Percentiles rank a stretch among this genome's conserved stretches.
phyloP scores from a whole-genome alignment of 2,329 filamentous ascomycete species.

The Arthrocladium fulminans region DNA sequence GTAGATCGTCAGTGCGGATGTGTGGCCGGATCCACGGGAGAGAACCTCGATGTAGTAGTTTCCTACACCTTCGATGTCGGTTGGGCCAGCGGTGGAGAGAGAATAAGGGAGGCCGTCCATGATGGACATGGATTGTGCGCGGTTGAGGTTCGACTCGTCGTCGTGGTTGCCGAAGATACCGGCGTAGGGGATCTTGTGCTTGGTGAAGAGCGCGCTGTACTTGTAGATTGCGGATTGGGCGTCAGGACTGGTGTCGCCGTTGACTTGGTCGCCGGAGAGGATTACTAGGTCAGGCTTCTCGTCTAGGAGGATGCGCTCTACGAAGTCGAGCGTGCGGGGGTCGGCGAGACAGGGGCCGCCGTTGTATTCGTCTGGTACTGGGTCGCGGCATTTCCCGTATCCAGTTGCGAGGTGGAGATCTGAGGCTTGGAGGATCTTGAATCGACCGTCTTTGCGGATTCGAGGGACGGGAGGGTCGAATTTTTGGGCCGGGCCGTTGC shows the following conservation, averaged over 20 bases:
- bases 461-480: slow-evolving; percentile 62
- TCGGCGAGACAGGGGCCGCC: slow-evolving; percentile 83
- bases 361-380: slow-evolving; percentile 64
- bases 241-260: slow-evolving; percentile 86
- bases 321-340: slow-evolving; percentile 80
- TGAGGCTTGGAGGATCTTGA: slow-evolving; percentile 96
- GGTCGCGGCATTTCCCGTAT: slow-evolving; percentile 73
- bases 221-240: slow-evolving; percentile 92
- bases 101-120: slow-evolving; percentile 84
- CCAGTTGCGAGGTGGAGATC: slow-evolving; percentile 92
- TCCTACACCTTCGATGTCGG: slow-evolving; percentile 77
- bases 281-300: slow-evolving; percentile 92
- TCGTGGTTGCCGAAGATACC: slow-evolving; percentile 97
- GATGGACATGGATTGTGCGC: slow-evolving; percentile 72
- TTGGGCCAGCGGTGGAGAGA: slow-evolving; percentile 72
- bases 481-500: slow-evolving; percentile 56
- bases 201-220: slow-evolving; percentile 71
- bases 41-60: slow-evolving; percentile 93
- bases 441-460: slow-evolving; percentile 80
- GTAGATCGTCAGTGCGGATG: slow-evolving; percentile 91
- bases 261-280: slow-evolving; percentile 87
- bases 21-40: slow-evolving; percentile 65
- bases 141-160: slow-evolving; percentile 74
- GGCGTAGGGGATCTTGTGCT: slow-evolving; percentile 83
- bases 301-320: slow-evolving; percentile 72